phyloP scores from a whole-genome alignment of 257 asterid genomes.

The Coffea canephora region DNA sequence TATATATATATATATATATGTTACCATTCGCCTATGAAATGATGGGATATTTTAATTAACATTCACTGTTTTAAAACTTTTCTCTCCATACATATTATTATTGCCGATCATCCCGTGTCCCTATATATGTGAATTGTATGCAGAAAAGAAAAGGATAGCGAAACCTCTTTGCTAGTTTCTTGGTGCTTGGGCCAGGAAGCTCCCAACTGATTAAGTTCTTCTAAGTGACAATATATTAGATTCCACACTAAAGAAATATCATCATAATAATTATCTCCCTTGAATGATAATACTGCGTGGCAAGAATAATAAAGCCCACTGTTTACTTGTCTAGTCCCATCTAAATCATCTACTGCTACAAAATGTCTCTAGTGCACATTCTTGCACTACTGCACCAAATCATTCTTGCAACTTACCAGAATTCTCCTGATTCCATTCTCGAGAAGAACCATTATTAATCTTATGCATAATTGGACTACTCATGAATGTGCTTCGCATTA shows the following conservation, averaged over 20 bases:
- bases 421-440: too few relatives aligned
- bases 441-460: too few relatives aligned
- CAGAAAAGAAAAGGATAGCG: neutral
- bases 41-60: too few relatives aligned
- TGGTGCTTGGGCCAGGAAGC: neutral
- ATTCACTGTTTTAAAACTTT: too few relatives aligned
- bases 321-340: neutral
- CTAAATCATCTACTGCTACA: neutral
- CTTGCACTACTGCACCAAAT: neutral
- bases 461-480: neutral
- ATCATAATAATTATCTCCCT: neutral
- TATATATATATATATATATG: too few relatives aligned
- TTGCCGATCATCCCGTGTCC: too few relatives aligned
- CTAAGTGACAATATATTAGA: neutral
- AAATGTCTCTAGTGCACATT: neutral
- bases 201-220: neutral
- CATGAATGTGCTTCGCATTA: neutral
- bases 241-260: neutral
- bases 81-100: too few relatives aligned
- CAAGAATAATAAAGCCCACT: neutral
- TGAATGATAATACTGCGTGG: neutral
- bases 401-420: neutral
- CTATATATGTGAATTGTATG: too few relatives aligned
- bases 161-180: neutral
- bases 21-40: too few relatives aligned